Conservation (phyloP, 73 alveolate species). For the Tetrahymena borealis region DNA sequence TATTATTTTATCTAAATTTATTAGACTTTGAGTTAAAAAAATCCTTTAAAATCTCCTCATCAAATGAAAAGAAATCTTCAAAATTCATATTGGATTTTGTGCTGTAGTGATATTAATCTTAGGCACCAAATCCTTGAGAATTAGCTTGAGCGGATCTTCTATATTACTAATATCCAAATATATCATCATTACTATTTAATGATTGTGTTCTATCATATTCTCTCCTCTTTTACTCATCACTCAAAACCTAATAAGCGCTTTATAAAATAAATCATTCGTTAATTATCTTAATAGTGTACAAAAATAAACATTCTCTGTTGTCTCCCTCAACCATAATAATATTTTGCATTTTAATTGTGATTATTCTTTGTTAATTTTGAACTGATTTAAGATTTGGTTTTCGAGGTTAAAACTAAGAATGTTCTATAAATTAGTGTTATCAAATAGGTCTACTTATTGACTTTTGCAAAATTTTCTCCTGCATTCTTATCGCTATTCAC, state of each 20-base stretch:
- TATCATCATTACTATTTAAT: background rate
- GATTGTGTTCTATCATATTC: background rate
- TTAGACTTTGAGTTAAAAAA: background rate
- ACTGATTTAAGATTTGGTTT: background rate
- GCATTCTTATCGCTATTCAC: conserved; percentile 74
- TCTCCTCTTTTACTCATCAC: background rate
- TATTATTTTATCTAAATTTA: background rate
- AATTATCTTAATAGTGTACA: too few species aligned
- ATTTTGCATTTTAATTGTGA: background rate
- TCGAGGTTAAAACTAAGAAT: background rate
- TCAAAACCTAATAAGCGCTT: background rate
- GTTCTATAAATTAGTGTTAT: background rate
- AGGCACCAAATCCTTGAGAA: background rate
- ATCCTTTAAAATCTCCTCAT: background rate
- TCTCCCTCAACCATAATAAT: too few species aligned
- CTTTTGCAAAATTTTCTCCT: conserved; percentile 80
- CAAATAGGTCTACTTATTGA: conserved; percentile 45
- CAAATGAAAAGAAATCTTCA: background rate
- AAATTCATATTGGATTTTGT: background rate
- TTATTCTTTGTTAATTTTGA: background rate
- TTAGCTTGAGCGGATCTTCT: background rate
- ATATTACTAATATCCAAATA: background rate
- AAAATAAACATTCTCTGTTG: too few species aligned
- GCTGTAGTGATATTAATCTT: background rate
- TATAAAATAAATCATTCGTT: too few species aligned